Conservation (phyloP, 2,329 filamentous ascomycete genomes). For the Fusarium newnesense region DNA sequence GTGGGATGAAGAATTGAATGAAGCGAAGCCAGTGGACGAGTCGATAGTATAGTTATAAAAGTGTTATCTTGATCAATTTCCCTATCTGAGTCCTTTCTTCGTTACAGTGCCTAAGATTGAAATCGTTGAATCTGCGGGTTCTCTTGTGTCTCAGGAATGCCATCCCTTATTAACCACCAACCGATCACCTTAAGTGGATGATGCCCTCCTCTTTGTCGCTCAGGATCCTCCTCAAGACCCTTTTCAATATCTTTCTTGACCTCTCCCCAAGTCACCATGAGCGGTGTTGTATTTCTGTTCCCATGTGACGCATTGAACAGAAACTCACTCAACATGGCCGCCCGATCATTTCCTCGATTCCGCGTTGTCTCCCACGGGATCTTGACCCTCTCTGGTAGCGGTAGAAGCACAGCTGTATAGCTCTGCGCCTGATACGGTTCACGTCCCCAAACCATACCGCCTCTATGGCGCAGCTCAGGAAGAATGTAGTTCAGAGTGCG, state of each 20-base stretch:
- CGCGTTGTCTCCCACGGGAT: slow-evolving; percentile 42
- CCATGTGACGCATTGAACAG: neutral
- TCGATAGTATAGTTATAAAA: neutral
- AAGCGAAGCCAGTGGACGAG: neutral
- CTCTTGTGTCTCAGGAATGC: slow-evolving; percentile 9
- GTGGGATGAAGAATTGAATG: neutral
- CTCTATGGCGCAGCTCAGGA: slow-evolving; percentile 40
- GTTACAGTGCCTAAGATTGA: neutral
- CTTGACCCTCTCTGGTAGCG: slow-evolving; percentile 31
- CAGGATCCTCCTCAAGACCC: slow-evolving; percentile 5
- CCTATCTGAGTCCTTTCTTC: neutral
- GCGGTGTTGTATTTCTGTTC: neutral
- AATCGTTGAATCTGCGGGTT: slow-evolving; percentile 5
- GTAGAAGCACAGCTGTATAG: slow-evolving; percentile 28
- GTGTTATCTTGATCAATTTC: neutral
- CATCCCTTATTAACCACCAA: slow-evolving; percentile 8
- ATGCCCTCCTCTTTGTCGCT: neutral
- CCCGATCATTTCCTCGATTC: slow-evolving; percentile 6
- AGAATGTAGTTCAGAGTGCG: slow-evolving; percentile 43
- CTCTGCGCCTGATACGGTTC: slow-evolving; percentile 41
- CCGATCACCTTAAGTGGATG: neutral
- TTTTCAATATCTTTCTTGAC: slow-evolving; percentile 31
- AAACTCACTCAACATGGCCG: slow-evolving; percentile 7
- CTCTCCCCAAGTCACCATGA: slow-evolving; percentile 30
- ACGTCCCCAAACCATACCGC: slow-evolving; percentile 42